Base-by-base conservation (phyloP, 2,329 filamentous ascomycete genomes). In the Didymellaceae sp. region DNA sequence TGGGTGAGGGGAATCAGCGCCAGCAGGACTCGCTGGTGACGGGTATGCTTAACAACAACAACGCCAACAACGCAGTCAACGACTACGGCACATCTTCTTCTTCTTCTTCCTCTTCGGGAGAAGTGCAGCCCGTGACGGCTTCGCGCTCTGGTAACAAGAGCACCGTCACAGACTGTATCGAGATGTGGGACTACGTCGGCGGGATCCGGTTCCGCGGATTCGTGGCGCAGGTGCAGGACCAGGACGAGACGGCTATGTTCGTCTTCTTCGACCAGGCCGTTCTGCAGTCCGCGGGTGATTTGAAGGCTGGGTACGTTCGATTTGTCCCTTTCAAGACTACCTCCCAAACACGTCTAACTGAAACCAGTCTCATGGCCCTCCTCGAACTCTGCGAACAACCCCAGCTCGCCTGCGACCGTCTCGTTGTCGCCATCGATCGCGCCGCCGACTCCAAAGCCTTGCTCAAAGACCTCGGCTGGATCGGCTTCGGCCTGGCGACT, bases 121-220 rank as follows among this genome's bases (percentile, higher is more conserved):
- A n/a, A n/a, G 70, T 74, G 25, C 72, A 72, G 49, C 41, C 43
- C 1, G 32, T 51, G 18, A 28, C 28, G 13, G 61, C 28, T 16
- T 51, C 22, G 37, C 33, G 16, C 24, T 52, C 48, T 35, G 57
- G 57, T 22, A 52, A 57, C 17, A 55, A 53, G 32, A 63, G 65
- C 9, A 39, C 70, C 58, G 76, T 87, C 53, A 80, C 77, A 50
- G 82, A 85, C 61, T 91, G 87, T 82, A 78, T 91, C 70, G 88
- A 91, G 75, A 82, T 91, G 55, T 92, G 86, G 86, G 91, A 96
- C 74, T 96, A 96, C 74, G 84, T 84, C 54, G 88, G 89, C 65
- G 90, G 90, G 60, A 85, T 86, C 59, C 89, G 88, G 70, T 96
- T 96, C 79, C 85, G 91, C 65, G 91, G 90, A 52, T 96, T 96